Evolutionary conservation across 441 rosid genomes (phyloP), one percentile per base, ranked within the genome.

Genomic region (Pelargonium fulgidum): DNA sequence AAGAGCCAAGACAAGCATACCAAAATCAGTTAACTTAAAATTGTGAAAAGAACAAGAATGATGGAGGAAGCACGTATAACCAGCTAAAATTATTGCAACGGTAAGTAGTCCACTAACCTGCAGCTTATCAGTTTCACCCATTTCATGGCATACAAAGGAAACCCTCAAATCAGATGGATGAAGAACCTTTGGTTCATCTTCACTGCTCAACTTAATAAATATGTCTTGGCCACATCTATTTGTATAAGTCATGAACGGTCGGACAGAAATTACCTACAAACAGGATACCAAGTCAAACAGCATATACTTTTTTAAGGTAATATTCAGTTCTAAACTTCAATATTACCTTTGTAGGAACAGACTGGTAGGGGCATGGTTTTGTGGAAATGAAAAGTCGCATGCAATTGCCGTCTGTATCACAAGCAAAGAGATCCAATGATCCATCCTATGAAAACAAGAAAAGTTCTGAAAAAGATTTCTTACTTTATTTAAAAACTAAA

Each of bases 191-290:
- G 90, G 81, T 70, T 88, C 95, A 83, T 92, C 99, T 71, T 78
- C 84, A 79, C 82, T 79, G 85, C 83, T 88, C 74, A 89, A 76
- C 81, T 85, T 89, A 72, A 95, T 75, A 74, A 70, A 85, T 42
- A 95, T 76, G 75, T 92, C 89, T 81, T 84, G 90, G 67, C 99
- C 99, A 45, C 89, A 81, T 79, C 97, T 92, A 68, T 95, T 95
- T 54, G 98, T 92, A 77, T 88, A 92, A 62, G 97, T 95, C 87
- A 92, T 87, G 84, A 87, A 92, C 70, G 99, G 99, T 36, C 98
- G 91, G 72, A 92, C 79, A 70, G 89, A 88, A 79, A 95, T 88
- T 54, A 92, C 92, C 99, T 95, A 78, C 13, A 78, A 73, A 74
- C 72, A 41, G 33, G 50, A 68, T 29, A 54, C 65, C 16, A 2